These are phyloP conservation scores for Podila clonocystis DNA, from an alignment of 192 early-diverging fungal genomes.

Conservation along the genomic window DNA sequence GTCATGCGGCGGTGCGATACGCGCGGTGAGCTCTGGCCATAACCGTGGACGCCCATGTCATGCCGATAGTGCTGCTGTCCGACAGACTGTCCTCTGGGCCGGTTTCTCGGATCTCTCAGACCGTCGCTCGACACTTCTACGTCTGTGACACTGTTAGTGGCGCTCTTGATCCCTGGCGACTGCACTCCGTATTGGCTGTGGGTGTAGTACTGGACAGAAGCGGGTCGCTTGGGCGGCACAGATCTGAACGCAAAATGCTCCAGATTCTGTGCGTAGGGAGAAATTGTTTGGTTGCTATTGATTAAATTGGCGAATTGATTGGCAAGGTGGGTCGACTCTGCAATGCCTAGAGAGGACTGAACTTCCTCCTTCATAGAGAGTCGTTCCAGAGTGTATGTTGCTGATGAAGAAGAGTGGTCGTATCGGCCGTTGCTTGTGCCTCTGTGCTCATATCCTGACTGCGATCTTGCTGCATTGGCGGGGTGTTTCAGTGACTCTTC, in stretches of 20 bases:
- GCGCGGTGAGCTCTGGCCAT: constrained; percentile 35
- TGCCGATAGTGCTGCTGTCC: constrained; percentile 3
- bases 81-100: constrained; percentile 7
- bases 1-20: constrained; percentile 40
- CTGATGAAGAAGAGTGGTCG: neutral
- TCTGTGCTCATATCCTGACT: neutral
- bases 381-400: constrained; percentile 10
- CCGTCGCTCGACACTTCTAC: constrained; percentile 17
- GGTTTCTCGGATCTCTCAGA: constrained; percentile 3
- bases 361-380: constrained; percentile 15
- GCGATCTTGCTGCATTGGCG: neutral
- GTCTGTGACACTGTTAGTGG: constrained; percentile 13
- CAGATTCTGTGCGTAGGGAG: constrained; percentile 81
- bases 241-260: constrained; percentile 86
- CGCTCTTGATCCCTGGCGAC: constrained; percentile 24
- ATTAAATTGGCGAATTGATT: constrained; percentile 89
- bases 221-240: constrained; percentile 49
- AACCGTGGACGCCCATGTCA: constrained; percentile 2
- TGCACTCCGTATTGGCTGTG: constrained; percentile 1
- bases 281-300: constrained; percentile 87
- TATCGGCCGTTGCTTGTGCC: constrained; percentile 7
- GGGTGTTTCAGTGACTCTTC: constrained; percentile 40
- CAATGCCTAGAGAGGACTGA: constrained; percentile 16
- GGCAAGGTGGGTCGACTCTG: constrained; percentile 76
- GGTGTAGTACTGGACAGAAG: constrained; percentile 39